These are phyloP conservation scores for Amphichorda felina DNA, from an alignment of 2,329 filamentous ascomycete species.

Conservation along the genomic window DNA sequence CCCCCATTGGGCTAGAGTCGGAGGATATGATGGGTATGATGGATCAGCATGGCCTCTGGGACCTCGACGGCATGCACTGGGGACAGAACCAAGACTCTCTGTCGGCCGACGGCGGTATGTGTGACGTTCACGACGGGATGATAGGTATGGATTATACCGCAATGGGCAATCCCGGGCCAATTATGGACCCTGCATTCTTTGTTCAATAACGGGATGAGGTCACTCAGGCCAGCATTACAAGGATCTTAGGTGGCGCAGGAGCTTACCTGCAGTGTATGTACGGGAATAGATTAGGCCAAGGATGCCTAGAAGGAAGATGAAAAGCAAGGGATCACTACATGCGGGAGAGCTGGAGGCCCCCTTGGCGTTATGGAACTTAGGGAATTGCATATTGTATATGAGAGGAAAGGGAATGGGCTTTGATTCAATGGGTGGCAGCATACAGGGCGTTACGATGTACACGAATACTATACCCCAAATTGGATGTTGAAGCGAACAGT, in stretches of 20 bases:
- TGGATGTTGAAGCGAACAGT: no score
- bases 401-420: no score
- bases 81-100: constrained; percentile 13
- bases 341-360: no score
- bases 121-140: constrained; percentile 18
- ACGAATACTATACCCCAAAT: no score
- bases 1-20: constrained; percentile 37
- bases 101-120: constrained; percentile 9
- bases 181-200: constrained; percentile 29
- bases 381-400: neutral
- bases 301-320: no score
- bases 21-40: constrained; percentile 40
- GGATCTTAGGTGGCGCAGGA: neutral
- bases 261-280: neutral
- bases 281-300: no score
- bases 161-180: constrained; percentile 20
- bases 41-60: constrained; percentile 42
- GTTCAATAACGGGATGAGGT: constrained; percentile 15
- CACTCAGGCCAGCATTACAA: neutral
- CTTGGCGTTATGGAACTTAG: neutral
- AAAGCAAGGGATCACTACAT: neutral
- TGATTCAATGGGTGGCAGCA: neutral
- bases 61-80: constrained; percentile 45
- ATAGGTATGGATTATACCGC: constrained; percentile 24
- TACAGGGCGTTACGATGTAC: no score